Evolutionary conservation across 768 basidiomycete species (phyloP).

Genomic region (Panaeolus cyanescens): DNA sequence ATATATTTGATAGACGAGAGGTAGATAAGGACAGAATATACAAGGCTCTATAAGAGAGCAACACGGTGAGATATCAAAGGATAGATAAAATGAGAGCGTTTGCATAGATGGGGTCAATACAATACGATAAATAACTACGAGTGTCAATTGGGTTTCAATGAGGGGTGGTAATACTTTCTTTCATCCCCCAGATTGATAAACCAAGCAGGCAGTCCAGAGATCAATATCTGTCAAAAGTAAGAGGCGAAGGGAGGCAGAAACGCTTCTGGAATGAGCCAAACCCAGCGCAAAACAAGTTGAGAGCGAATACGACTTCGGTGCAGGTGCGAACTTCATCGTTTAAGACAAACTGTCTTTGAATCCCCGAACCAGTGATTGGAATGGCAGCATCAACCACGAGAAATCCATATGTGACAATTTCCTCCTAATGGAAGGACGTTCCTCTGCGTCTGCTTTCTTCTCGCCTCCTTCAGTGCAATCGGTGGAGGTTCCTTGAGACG

Average conservation of each 20-base stretch:
- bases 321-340: not conserved
- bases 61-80: not conserved
- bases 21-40: not conserved
- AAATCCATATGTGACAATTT: constrained; percentile 30
- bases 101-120: not conserved
- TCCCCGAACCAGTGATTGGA: constrained; percentile 66
- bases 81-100: not conserved
- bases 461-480: constrained; percentile 44
- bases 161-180: not conserved
- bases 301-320: not conserved
- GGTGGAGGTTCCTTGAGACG: constrained; percentile 45
- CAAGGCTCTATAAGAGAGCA: not conserved
- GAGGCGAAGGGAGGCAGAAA: too few species aligned
- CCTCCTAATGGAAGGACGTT: constrained; percentile 37
- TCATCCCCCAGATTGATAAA: not conserved
- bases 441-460: constrained; percentile 30
- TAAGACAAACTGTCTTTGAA: constrained; percentile 60
- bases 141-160: not conserved
- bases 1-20: not conserved
- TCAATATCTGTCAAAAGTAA: too few species aligned
- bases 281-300: not conserved
- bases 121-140: not conserved
- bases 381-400: constrained; percentile 63
- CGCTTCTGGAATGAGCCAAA: not conserved
- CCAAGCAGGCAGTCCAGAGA: not conserved